Percentiles rank a stretch among this genome's conserved stretches.
Conservation (phyloP, 495 filamentous ascomycete genomes). For the Jackrogersella minutella region DNA sequence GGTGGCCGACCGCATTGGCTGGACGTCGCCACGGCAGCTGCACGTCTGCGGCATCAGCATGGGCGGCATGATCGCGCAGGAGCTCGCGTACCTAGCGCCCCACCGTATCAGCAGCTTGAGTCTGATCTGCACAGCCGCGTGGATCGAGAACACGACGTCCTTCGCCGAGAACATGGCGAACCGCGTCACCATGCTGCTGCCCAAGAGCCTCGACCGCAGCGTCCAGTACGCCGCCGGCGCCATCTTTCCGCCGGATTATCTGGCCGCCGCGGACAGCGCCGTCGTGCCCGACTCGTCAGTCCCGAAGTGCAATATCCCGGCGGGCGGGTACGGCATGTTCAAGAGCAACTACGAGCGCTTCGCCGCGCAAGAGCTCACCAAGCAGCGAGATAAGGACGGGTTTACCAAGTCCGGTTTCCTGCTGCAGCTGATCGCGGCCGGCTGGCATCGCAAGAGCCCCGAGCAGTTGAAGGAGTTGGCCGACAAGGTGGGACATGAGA, state of each 20-base stretch:
- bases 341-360: constrained; percentile 80
- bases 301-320: constrained; percentile 33
- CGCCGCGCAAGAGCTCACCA: constrained; percentile 75
- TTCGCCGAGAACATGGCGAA: constrained; percentile 70
- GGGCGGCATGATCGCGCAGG: constrained; percentile 91
- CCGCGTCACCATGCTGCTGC: constrained; percentile 73
- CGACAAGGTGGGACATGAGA: constrained; percentile 70
- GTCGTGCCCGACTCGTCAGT: constrained; percentile 47
- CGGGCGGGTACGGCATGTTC: constrained; percentile 59
- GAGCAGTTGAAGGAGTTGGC: constrained; percentile 69
- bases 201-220: constrained; percentile 66
- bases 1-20: constrained; percentile 71
- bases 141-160: constrained; percentile 67
- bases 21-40: constrained; percentile 64
- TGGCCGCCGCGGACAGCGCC: constrained; percentile 67
- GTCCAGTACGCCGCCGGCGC: constrained; percentile 22
- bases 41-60: constrained; percentile 76
- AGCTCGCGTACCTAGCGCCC: constrained; percentile 71
- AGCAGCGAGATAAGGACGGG: constrained; percentile 61
- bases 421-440: constrained; percentile 78
- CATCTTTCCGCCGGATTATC: constrained; percentile 68
- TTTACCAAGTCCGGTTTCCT: constrained; percentile 75
- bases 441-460: constrained; percentile 76
- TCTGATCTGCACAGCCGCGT: constrained; percentile 76
- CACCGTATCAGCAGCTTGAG: constrained; percentile 68